Evolutionary conservation across 305 asterid species (phyloP).

Genomic region (Andrographis paniculata): DNA sequence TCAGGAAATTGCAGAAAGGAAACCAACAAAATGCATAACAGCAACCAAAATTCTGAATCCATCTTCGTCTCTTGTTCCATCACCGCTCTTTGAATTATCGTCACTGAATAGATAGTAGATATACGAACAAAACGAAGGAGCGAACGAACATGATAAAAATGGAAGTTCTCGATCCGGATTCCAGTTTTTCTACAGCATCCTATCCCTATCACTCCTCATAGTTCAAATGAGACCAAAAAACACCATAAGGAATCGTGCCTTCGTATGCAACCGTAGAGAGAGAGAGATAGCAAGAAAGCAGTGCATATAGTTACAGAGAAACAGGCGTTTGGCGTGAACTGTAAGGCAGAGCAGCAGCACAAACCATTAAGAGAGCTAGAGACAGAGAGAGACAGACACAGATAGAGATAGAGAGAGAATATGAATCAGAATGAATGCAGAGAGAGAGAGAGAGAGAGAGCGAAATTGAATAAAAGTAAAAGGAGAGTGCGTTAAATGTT

Average conservation of each 20-base stretch:
- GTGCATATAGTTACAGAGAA: constrained; percentile 22
- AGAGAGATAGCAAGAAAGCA: constrained; percentile 6
- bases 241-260: constrained; percentile 9
- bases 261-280: too few species aligned
- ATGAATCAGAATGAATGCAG: constrained; percentile 18
- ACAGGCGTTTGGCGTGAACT: constrained; percentile 99
- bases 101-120: too few species aligned
- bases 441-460: constrained; percentile 26
- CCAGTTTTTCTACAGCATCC: too few species aligned
- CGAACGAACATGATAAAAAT: too few species aligned
- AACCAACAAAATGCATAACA: constrained; percentile 12
- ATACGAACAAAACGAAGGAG: too few species aligned
- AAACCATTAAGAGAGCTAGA: constrained; percentile 31
- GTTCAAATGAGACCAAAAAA: not conserved
- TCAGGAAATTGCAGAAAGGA: constrained; percentile 30
- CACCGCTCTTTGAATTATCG: not conserved
- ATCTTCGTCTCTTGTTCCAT: too few species aligned
- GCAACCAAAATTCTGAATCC: constrained; percentile 19
- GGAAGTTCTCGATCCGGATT: too few species aligned
- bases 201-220: too few species aligned
- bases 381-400: constrained; percentile 25
- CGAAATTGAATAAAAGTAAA: constrained; percentile 6
- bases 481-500: constrained; percentile 40
- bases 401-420: constrained; percentile 26
- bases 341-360: constrained; percentile 53